Conservation (phyloP, 208 protist species). For the Leishmania aethiopica region DNA sequence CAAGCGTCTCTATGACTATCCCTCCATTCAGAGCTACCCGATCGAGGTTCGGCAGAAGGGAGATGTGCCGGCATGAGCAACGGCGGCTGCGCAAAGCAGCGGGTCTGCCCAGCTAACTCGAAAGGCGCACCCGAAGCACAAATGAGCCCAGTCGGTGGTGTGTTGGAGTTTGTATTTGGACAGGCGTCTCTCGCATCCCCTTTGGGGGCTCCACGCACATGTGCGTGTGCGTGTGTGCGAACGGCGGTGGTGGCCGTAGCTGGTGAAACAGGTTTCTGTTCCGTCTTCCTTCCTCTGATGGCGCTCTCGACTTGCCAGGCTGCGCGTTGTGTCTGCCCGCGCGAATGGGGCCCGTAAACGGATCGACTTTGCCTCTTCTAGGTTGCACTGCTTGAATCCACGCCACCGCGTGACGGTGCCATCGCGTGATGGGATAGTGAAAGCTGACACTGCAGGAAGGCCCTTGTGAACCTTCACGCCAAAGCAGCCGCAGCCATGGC, state of each 20-base stretch:
- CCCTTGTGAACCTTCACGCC: neutral
- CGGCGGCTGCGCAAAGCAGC: neutral
- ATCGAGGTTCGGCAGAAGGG: slow-evolving; percentile 93
- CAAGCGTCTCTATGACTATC: slow-evolving; percentile 92
- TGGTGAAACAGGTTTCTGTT: neutral
- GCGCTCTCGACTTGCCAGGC: neutral
- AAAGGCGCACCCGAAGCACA: neutral
- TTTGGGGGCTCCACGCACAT: neutral
- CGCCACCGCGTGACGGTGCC: neutral
- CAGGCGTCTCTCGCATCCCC: neutral
- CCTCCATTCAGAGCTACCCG: slow-evolving; percentile 85
- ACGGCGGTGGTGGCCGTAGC: neutral
- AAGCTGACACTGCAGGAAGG: neutral
- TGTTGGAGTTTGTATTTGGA: neutral
- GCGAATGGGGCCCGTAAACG: neutral
- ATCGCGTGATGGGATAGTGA: neutral
- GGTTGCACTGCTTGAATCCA: neutral
- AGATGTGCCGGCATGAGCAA: slow-evolving; percentile 67
- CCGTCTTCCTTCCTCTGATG: no score
- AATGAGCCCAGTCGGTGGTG: neutral
- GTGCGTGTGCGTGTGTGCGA: neutral
- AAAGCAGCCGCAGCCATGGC: neutral
- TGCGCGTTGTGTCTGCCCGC: neutral
- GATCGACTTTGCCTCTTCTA: neutral
- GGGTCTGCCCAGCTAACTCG: neutral